phyloP scores from a whole-genome alignment of 176 grass and related monocot species.

The Aegilops speltoides region DNA sequence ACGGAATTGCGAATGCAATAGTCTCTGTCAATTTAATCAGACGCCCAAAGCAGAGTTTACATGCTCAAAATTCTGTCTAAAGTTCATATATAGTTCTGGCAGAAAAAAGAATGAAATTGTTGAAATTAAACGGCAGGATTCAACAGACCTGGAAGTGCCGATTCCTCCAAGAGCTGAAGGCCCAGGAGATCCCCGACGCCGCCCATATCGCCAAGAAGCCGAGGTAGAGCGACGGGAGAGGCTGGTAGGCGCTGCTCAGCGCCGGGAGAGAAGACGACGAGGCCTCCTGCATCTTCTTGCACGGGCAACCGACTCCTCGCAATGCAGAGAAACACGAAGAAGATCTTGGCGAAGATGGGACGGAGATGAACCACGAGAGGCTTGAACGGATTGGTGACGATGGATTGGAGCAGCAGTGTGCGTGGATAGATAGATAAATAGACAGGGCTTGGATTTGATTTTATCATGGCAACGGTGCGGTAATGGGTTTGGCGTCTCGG shows the following conservation, averaged over 20 bases:
- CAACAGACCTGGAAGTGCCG: constrained; percentile 69
- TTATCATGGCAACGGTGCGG: constrained; percentile 8
- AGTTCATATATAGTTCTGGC: neutral
- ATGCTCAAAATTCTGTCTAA: neutral
- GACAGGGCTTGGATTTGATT: constrained; percentile 21
- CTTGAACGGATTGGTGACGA: neutral
- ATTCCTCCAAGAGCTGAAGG: constrained; percentile 75
- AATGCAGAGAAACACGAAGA: neutral
- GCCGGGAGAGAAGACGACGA: constrained; percentile 37
- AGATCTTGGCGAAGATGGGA: neutral
- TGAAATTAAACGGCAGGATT: neutral
- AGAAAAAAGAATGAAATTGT: neutral
- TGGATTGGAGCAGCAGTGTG: constrained; percentile 12
- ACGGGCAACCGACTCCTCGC: neutral
- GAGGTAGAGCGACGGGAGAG: constrained; percentile 80
- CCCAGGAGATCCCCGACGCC: constrained; percentile 79
- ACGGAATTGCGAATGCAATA: neutral
- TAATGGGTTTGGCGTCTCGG: constrained; percentile 31
- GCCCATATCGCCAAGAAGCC: constrained; percentile 84
- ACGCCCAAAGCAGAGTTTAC: neutral
- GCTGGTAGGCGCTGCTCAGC: constrained; percentile 72
- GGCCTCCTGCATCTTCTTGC: constrained; percentile 24
- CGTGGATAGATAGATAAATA: constrained; percentile 65
- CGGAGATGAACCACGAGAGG: neutral
- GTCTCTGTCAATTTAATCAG: neutral